Conservation (phyloP, 1,284 basidiomycete species). For the Malassezia cuniculi region DNA sequence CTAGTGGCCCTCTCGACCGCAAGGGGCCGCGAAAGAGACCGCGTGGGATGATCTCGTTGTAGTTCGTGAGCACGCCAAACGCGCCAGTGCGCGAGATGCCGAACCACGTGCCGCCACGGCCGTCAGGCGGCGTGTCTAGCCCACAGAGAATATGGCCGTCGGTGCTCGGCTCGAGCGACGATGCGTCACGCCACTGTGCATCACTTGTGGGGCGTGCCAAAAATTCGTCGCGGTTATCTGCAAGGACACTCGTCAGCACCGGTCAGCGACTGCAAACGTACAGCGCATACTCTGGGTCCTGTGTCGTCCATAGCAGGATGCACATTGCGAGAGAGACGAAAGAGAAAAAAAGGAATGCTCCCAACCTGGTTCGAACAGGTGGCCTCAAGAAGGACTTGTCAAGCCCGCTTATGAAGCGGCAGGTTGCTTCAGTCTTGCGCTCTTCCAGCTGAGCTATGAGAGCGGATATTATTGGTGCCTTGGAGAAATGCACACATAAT, state of each 20-base stretch:
- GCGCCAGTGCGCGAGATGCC: conserved; percentile 5
- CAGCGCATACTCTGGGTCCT: conserved; percentile 10
- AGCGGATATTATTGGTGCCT: too few relatives aligned
- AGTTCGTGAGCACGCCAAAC: conserved; percentile 7
- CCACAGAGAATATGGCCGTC: conserved; percentile 6
- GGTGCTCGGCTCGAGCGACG: too few relatives aligned
- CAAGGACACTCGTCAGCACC: neutral
- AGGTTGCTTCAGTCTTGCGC: conserved; percentile 15
- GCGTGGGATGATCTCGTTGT: neutral
- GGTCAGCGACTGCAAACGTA: neutral
- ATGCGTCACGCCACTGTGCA: conserved; percentile 5
- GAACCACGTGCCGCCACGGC: conserved; percentile 12
- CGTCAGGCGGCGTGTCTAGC: neutral
- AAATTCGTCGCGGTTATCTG: conserved; percentile 12
- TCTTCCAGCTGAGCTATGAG: conserved; percentile 17
- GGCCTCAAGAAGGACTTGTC: conserved; percentile 15
- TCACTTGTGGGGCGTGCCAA: conserved; percentile 2
- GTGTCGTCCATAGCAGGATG: conserved; percentile 9
- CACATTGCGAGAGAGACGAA: conserved; percentile 7
- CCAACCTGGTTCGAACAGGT: conserved; percentile 20
- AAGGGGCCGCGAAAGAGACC: neutral
- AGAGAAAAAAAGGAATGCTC: conserved; percentile 10
- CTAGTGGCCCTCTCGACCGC: conserved; percentile 9
- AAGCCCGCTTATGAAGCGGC: conserved; percentile 8
- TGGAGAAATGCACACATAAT: too few relatives aligned